Evolutionary conservation across 208 protist species (phyloP), one percentile per base, ranked within the genome.

Genomic region (Acanthamoeba triangularis): DNA sequence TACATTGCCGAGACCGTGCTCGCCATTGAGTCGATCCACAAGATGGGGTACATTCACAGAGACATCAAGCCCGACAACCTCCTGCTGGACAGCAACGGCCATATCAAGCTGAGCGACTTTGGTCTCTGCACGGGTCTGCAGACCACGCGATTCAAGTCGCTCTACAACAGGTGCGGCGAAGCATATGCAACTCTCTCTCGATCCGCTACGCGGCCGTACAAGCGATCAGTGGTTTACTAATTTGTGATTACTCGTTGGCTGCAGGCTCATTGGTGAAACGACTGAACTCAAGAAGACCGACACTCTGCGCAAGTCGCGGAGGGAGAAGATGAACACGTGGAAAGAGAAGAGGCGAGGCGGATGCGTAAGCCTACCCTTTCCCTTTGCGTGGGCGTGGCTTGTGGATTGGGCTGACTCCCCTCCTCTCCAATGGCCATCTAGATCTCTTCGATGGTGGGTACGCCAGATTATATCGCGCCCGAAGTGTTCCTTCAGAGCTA

Each of bases 51-150:
- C 94, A 97, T 97, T 59, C 97, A 98, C 56, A 65, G 96, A 74
- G 99, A 99, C 97, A 99, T 99, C 96, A 99, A 99, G 92, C 99
- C 99, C 0, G 99, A 99, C 96, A 99, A 99, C 96, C 98, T 99
- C 49, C 98, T 99, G n/a, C 97, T 99, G 25, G 99, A 99, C 67
- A 95, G 94, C 0, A 96, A 98, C 56, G 99, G 99, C 1, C 99
- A 99, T 96, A 98, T 99, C 35, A 99, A 99, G 96, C 97, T 99
- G n/a, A 98, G 98, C 59, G 99, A 99, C 96, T 99, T 99, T 98
- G 99, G 99, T 1, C 97, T 99, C 11, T 99, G 98, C 16, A 99
- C 99, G 41, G 87, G 87, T 37, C 87, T 93, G 8, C 87, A 93
- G 63, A 88, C 80, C 0, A 88, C 44, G 14, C 54, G 99, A 99